Base-by-base conservation (phyloP, 2,329 filamentous ascomycete genomes). In the Ceratocystis albifundus region DNA sequence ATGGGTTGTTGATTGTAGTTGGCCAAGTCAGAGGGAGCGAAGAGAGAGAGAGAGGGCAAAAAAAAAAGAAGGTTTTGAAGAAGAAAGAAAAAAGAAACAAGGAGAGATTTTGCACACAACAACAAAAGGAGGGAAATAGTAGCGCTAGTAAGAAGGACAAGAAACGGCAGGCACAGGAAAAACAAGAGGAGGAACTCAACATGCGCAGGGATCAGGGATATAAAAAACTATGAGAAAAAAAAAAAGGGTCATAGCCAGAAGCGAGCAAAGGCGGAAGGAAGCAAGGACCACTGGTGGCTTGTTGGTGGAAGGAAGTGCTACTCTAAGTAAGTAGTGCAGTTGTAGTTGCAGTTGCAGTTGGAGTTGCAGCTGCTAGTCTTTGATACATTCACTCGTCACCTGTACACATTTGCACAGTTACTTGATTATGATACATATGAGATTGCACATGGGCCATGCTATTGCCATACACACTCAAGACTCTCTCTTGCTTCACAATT, bases 71-170 rank as follows among this genome's bases (percentile, higher is more conserved):
- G 30, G 30, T 32, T 32, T 32, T 32, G 30, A 32, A 32, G n/a
- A 22, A 17, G 46, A 17, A 17, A 28, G 15, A 12, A 36, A 62
- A 48, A 20, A 48, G 46, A 48, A 17, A 28, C 22, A 17, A 41
- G 22, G 36, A 62, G 61, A 32, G 36, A 32, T 46, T 44, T 45
- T 22, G 61, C 44, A 8, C n/a, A 62, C 36, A 62, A 62, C 20
- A 46, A 46, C 61, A 62, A 62, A 62, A 62, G 61, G 41, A 62
- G 61, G 61, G 41, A 62, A 62, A 62, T 46, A 62, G 36, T 25
- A 59, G 28, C 28, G 28, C 30, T 36, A 32, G 61, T 20, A 44
- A 46, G 44, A 46, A 30, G 10, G 59, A 62, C 46, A 62, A 62
- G 45, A 62, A 45, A 44, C 20, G n/a, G 32, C 30, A 44, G 36